Conservation (phyloP, 1,284 basidiomycete genomes). For the Rhodotorula sp. region DNA sequence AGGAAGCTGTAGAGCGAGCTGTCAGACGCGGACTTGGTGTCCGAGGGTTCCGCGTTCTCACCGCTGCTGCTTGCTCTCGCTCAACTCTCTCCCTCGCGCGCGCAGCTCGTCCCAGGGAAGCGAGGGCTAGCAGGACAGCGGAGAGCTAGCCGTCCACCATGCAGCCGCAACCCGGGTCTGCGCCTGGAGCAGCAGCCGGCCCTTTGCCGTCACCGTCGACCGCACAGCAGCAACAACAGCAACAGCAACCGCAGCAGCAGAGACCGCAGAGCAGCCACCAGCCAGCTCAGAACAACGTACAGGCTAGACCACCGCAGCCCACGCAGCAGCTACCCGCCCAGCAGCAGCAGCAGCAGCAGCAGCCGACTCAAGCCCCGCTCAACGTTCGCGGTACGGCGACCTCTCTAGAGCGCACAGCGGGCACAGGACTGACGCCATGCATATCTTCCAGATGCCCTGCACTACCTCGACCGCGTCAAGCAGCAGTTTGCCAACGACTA, state of each 20-base stretch:
- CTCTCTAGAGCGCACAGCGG: background rate
- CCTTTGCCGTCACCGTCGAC: background rate
- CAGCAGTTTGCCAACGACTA: conserved; percentile 41
- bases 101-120: background rate
- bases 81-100: too few species aligned
- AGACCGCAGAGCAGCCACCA: background rate
- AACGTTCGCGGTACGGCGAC: conserved; percentile 31
- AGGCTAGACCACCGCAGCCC: background rate
- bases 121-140: background rate
- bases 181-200: background rate
- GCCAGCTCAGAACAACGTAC: background rate
- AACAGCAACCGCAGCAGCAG: background rate
- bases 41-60: too few species aligned
- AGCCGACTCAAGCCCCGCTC: conserved; percentile 25
- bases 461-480: conserved; percentile 41
- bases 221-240: conserved; percentile 7
- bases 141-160: background rate
- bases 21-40: too few species aligned
- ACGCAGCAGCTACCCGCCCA: background rate
- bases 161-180: background rate
- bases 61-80: too few species aligned
- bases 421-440: background rate
- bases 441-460: conserved; percentile 17
- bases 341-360: conserved; percentile 1
- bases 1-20: too few species aligned